These are phyloP conservation scores for Fagopyrum tataricum DNA, from an alignment of 148 eudicot species.

Conservation along the genomic window DNA sequence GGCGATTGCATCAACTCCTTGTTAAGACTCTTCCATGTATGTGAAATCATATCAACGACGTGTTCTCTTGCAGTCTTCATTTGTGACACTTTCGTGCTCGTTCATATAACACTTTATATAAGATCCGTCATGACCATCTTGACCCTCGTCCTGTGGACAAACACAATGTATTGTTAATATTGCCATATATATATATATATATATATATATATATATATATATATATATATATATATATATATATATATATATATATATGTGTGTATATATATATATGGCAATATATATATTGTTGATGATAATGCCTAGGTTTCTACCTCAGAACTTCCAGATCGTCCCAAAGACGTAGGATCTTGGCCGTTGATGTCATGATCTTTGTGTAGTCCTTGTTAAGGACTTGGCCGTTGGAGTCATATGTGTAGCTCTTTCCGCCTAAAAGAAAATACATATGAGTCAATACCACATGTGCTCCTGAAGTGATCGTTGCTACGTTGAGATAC, in stretches of 20 bases:
- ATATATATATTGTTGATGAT: too few relatives aligned
- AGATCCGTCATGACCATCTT: constrained; percentile 56
- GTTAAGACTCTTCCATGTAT: constrained; percentile 44
- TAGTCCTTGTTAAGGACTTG: constrained; percentile 1
- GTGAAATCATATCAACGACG: constrained; percentile 30
- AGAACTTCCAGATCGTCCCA: constrained; percentile 33
- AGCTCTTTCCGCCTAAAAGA: constrained; percentile 38
- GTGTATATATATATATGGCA: too few relatives aligned
- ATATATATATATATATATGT: too few relatives aligned
- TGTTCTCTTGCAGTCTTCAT: constrained; percentile 26
- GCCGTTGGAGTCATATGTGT: background rate
- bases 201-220: too few relatives aligned
- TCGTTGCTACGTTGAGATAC: constrained; percentile 44
- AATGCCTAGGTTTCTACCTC: background rate
- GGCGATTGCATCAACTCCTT: constrained; percentile 21
- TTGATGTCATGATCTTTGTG: constrained; percentile 26
- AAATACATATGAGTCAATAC: constrained; percentile 32
- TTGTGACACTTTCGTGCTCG: constrained; percentile 26
- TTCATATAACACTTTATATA: constrained; percentile 41
- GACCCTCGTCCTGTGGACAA: constrained; percentile 39
- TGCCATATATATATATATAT: too few relatives aligned
- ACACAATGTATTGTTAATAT: background rate
- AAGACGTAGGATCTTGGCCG: constrained; percentile 58
- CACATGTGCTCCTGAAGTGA: constrained; percentile 44
- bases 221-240: too few relatives aligned